These are phyloP conservation scores for Fusarium penzigii DNA, from an alignment of 2,329 filamentous ascomycete species.

Conservation along the genomic window DNA sequence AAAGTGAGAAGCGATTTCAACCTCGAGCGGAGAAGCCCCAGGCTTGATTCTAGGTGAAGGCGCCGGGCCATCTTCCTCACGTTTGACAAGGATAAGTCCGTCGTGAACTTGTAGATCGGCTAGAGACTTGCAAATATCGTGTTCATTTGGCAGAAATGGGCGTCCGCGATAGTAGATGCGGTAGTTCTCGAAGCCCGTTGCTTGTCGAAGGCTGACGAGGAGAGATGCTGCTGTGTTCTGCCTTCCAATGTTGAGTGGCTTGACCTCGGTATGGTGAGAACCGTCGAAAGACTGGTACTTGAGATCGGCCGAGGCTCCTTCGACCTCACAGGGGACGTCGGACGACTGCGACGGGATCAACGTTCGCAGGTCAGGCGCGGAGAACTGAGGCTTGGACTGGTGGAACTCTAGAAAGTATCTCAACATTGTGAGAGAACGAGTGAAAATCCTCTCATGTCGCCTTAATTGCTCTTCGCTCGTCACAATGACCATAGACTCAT, in stretches of 20 bases:
- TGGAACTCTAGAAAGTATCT: conserved; percentile 67
- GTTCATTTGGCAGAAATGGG: conserved; percentile 61
- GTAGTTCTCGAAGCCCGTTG: conserved; percentile 76
- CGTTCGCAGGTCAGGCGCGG: conserved; percentile 57
- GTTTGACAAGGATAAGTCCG: conserved; percentile 67
- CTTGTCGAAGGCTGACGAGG: conserved; percentile 64
- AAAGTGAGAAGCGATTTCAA: conserved; percentile 80
- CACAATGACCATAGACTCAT: conserved; percentile 55
- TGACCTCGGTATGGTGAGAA: conserved; percentile 58
- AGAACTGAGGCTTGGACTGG: conserved; percentile 61
- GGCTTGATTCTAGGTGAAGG: conserved; percentile 47
- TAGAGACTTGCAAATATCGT: conserved; percentile 61
- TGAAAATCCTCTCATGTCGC: conserved; percentile 60
- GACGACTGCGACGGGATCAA: conserved; percentile 43
- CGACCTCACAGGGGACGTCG: conserved; percentile 50
- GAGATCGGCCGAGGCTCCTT: conserved; percentile 66
- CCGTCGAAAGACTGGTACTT: conserved; percentile 75
- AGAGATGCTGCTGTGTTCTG: conserved; percentile 72
- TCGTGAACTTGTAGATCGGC: conserved; percentile 67
- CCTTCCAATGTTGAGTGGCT: conserved; percentile 64
- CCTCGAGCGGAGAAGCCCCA: conserved; percentile 66
- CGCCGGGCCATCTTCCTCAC: conserved; percentile 49
- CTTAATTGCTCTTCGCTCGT: conserved; percentile 48
- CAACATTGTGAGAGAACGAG: conserved; percentile 68
- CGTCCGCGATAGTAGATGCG: conserved; percentile 70